Conservation (phyloP, 305 asterid genomes). For the Withania somnifera region DNA sequence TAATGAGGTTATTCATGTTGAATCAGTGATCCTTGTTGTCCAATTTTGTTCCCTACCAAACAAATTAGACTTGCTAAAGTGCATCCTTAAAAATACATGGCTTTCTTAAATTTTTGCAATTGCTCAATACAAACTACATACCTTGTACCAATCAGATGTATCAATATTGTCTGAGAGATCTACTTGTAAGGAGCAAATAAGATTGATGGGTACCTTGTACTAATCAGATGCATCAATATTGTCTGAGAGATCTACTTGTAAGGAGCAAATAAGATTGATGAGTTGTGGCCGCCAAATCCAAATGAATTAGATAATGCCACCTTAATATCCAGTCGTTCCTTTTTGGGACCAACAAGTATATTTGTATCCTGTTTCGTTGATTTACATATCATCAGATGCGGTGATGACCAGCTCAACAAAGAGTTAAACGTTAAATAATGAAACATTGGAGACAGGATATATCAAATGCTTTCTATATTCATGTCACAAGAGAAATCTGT, state of each 20-base stretch:
- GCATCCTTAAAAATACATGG: neutral
- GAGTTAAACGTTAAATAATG: neutral
- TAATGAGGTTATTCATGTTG: neutral
- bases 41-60: neutral
- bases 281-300: slow-evolving; percentile 95
- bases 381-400: neutral
- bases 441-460: neutral
- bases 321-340: slow-evolving; percentile 60
- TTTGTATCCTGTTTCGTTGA: slow-evolving; percentile 38
- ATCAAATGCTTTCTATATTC: neutral
- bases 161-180: slow-evolving; percentile 11
- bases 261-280: slow-evolving; percentile 85
- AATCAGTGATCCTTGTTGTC: neutral
- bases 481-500: neutral
- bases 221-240: neutral
- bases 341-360: slow-evolving; percentile 65
- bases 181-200: slow-evolving; percentile 78
- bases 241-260: slow-evolving; percentile 36
- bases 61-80: neutral
- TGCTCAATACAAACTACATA: neutral
- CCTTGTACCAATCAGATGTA: slow-evolving; percentile 1
- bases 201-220: slow-evolving; percentile 83
- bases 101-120: neutral
- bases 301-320: slow-evolving; percentile 92
- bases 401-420: neutral